Evolutionary conservation across 352 stramenopile species (phyloP).

Genomic region (Stephanocyclus meneghinianus): DNA sequence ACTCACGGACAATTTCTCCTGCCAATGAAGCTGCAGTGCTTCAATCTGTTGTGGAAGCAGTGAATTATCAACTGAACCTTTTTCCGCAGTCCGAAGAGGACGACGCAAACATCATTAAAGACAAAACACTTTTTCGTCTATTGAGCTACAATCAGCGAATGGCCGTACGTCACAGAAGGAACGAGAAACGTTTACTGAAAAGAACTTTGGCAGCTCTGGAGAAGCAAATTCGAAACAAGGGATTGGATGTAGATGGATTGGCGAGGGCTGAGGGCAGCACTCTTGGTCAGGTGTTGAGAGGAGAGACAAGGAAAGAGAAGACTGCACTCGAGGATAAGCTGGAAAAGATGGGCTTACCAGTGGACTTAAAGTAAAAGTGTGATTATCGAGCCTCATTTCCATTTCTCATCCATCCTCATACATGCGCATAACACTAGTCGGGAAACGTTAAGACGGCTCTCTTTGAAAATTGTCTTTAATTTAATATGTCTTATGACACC

Average conservation of each 20-base stretch:
- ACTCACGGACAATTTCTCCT: conserved; percentile 75
- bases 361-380: conserved; percentile 70
- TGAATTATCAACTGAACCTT: conserved; percentile 75
- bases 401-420: neutral
- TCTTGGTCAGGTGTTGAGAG: conserved; percentile 70
- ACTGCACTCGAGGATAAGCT: conserved; percentile 78
- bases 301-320: conserved; percentile 75
- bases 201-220: conserved; percentile 80
- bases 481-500: too few species aligned
- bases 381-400: too few species aligned
- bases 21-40: conserved; percentile 78
- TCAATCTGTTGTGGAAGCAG: conserved; percentile 72
- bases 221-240: conserved; percentile 75
- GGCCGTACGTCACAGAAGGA: conserved; percentile 83
- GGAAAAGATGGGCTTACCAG: conserved; percentile 80
- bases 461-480: too few species aligned
- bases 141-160: conserved; percentile 86
- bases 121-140: conserved; percentile 81
- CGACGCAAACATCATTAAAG: conserved; percentile 84
- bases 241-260: conserved; percentile 71
- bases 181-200: conserved; percentile 83
- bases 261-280: conserved; percentile 73
- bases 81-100: conserved; percentile 82
- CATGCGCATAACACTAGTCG: neutral
- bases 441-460: too few species aligned